phyloP scores from a whole-genome alignment of 371 early-diverging fungal genomes.

The Lichtheimia hyalospora region DNA sequence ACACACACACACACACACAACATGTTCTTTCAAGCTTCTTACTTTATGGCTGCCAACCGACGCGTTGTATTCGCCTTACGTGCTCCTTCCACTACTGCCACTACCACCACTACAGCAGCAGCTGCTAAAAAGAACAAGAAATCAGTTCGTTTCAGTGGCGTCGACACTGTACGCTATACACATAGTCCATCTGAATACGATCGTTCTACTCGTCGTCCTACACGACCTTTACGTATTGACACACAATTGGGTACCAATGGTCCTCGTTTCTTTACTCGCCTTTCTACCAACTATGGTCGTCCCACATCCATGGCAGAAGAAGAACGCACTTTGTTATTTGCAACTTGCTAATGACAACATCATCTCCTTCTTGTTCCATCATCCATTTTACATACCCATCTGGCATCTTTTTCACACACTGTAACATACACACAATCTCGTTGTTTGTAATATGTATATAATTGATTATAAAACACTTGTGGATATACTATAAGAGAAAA shows the following conservation, averaged over 20 bases:
- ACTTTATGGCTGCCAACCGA: conserved; percentile 6
- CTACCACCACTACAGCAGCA: neutral
- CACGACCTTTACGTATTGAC: conserved; percentile 13
- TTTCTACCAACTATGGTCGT: conserved; percentile 21
- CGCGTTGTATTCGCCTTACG: neutral
- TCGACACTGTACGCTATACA: conserved; percentile 8
- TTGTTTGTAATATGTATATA: neutral
- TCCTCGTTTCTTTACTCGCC: conserved; percentile 15
- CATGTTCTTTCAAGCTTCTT: conserved; percentile 8
- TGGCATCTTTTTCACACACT: neutral
- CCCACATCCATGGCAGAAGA: neutral
- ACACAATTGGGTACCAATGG: conserved; percentile 12
- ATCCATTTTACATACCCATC: neutral
- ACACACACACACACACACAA: neutral
- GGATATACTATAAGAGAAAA: neutral
- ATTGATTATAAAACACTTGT: neutral
- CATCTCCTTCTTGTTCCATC: neutral
- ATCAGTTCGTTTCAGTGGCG: conserved; percentile 12
- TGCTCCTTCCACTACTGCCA: neutral
- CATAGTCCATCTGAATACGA: conserved; percentile 19
- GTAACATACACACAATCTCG: neutral
- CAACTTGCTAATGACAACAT: neutral
- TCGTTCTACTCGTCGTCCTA: conserved; percentile 11
- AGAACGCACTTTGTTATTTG: conserved; percentile 1
- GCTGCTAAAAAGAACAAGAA: conserved; percentile 9